Evolutionary conservation across 176 grass and related monocot species (phyloP), one percentile per base, ranked within the genome.

Genomic region (Oryza coarctata): DNA sequence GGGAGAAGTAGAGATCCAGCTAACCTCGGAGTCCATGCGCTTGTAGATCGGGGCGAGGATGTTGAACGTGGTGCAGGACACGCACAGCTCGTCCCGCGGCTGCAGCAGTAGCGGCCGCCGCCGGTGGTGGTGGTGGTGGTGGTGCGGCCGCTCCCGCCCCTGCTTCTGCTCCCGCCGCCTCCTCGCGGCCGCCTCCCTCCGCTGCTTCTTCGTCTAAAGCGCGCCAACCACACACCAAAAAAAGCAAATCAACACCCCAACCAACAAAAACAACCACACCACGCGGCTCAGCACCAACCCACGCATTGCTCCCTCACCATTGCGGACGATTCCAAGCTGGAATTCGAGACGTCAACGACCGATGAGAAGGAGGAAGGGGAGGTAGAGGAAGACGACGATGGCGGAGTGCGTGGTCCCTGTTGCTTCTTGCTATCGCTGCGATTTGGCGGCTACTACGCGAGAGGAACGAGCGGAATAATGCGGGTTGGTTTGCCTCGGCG

Each of bases 1-100:
- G 9, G 22, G 39, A 55, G 43, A 12, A n/a, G 31, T 28, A 8
- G 18, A 79, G 76, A 81, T 85, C 82, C 76, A 41, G 57, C 78
- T 62, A 41, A 89, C 90, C 86, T 86, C 90, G 12, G 76, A 74
- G 75, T 79, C 83, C 79, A 89, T 77, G 68, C 86, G 79, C 83
- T 92, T 92, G 70, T 92, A 92, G 68, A 92, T 92, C 38, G 86
- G 90, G 25, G 90, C 90, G 28, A 92, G 90, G 77, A 92, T 92
- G 83, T 92, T 92, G 76, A 92, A 89, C 8, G 90, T 92, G 55
- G 90, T 92, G 83, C 86, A 92, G 41, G 90, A 89, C 75, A 92
- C 65, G 75, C 63, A 89, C 32, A 75, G 79, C 50, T 92, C 90
- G 30, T 88, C 86, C 26, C 80, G 73, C 57, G 31, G 55, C 55